Evolutionary conservation across 2,329 filamentous ascomycete species (phyloP), one percentile per base, ranked within the genome.

Genomic region (Trichoderma sp.): DNA sequence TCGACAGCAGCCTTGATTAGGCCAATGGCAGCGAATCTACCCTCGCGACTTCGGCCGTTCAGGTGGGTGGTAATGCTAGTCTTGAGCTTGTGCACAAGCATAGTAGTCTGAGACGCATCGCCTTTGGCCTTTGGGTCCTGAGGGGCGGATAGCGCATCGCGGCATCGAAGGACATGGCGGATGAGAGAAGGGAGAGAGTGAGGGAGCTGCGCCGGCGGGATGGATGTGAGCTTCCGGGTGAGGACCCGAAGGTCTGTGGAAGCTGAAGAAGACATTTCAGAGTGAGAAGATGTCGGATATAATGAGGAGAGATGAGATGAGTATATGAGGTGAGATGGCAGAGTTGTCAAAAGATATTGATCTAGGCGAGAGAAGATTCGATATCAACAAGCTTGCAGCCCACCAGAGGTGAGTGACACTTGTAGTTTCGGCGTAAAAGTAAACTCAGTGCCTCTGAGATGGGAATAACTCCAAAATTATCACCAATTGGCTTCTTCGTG

Each of bases 1-100:
- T 98, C 95, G 57, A 97, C 85, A 5, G 91, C 85, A 4, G 92
- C 89, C 83, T 98, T 98, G 80, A 94, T 88, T 63, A 98, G 82
- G 18, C 92, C 90, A 57, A 93, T 89, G 7, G 91, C 94, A 21
- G 91, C 88, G 83, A 95, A 97, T 77, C 93, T 89, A 57, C 91
- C 93, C 76, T 94, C 89, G 3, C 89, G 80, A 62, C 84, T 93
- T 72, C 91, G 91, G 71, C 95, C 94, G 78, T 93, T 92, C 39
- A 98, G 84, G 15, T 98, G 85, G 14, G 92, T 90, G 1, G 90
- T 91, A 72, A 97, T 85, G 68, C 93, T 90, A 5, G 92, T 93
- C 79, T 92, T 93, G 77, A 97, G 86, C 79, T 93, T 95, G 81
- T 97, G 93, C 1, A 96, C 87, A 24, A 94, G 87, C n/a, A 92